A percentile compares a stretch with the other conserved stretches of the same genome.
These are phyloP conservation scores for Pseudognaphalium luteoalbum DNA, from an alignment of 129 eudicot genomes.

Conservation along the genomic window DNA sequence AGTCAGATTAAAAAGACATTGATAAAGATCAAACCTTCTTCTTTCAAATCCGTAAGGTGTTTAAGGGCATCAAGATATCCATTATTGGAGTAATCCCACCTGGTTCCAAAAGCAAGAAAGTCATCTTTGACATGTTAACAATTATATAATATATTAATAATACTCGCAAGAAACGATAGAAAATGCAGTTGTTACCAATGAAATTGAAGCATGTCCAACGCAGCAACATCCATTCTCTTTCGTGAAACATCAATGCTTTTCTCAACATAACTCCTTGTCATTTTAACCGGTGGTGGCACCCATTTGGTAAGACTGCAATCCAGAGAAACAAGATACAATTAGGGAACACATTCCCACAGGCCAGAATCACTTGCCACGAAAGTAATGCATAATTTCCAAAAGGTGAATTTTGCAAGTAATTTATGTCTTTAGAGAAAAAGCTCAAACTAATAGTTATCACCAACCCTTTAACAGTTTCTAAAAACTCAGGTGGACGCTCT, in stretches of 20 bases:
- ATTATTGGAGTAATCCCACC: slow-evolving; percentile 98
- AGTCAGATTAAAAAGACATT: slow-evolving; percentile 17
- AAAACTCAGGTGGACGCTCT: slow-evolving; percentile 86
- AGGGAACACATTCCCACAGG: slow-evolving; percentile 11
- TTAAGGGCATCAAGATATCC: slow-evolving; percentile 98
- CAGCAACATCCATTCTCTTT: slow-evolving; percentile 96
- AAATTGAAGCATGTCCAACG: slow-evolving; percentile 98
- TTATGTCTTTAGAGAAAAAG: not conserved
- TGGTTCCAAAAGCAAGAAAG: slow-evolving; percentile 15
- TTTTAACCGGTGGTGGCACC: slow-evolving; percentile 99
- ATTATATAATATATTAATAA: not conserved
- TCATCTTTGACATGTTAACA: not conserved
- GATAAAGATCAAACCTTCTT: slow-evolving; percentile 60
- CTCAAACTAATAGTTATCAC: slow-evolving; percentile 23
- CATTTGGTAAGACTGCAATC: slow-evolving; percentile 89
- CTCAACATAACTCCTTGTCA: slow-evolving; percentile 82
- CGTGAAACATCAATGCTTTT: slow-evolving; percentile 79
- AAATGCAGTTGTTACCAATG: slow-evolving; percentile 62
- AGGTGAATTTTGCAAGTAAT: not conserved
- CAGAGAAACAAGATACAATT: slow-evolving; percentile 21
- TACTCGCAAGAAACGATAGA: not conserved
- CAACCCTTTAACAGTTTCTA: slow-evolving; percentile 90
- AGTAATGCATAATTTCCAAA: not conserved
- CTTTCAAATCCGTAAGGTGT: slow-evolving; percentile 94
- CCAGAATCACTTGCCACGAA: not conserved